Evolutionary conservation across 2,329 filamentous ascomycete genomes (phyloP).

Genomic region (Paracorniculantispora psalliotae): DNA sequence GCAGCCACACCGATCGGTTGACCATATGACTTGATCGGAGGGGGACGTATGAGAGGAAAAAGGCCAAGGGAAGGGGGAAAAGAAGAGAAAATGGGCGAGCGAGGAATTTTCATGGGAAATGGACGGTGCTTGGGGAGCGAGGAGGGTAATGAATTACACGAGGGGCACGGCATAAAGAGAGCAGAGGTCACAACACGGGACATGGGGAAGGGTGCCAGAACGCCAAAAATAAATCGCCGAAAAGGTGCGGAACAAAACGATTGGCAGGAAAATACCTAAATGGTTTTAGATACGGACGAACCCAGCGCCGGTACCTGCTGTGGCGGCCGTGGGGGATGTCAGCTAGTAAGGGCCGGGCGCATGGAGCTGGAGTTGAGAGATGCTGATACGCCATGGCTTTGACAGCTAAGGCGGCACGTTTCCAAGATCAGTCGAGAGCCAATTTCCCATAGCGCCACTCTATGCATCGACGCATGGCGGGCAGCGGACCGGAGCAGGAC

Average conservation of each 20-base stretch:
- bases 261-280: too few species aligned
- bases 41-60: not conserved
- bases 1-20: not conserved
- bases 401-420: conserved; percentile 3
- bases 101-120: not conserved
- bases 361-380: conserved; percentile 4
- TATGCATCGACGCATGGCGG: conserved; percentile 6
- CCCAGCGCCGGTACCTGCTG: not conserved
- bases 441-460: conserved; percentile 13
- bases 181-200: too few species aligned
- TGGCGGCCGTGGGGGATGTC: not conserved
- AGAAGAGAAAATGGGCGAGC: not conserved
- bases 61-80: not conserved
- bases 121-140: not conserved
- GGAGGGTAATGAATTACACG: not conserved
- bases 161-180: not conserved
- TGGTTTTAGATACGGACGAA: too few species aligned
- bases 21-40: not conserved
- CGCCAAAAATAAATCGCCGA: too few species aligned
- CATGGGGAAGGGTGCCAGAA: too few species aligned
- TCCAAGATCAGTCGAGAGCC: not conserved
- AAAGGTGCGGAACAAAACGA: too few species aligned
- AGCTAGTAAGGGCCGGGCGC: not conserved
- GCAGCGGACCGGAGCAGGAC: not conserved
- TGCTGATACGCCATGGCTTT: not conserved